phyloP scores from a whole-genome alignment of 1,284 basidiomycete species.

The Irpex rosettiformis region DNA sequence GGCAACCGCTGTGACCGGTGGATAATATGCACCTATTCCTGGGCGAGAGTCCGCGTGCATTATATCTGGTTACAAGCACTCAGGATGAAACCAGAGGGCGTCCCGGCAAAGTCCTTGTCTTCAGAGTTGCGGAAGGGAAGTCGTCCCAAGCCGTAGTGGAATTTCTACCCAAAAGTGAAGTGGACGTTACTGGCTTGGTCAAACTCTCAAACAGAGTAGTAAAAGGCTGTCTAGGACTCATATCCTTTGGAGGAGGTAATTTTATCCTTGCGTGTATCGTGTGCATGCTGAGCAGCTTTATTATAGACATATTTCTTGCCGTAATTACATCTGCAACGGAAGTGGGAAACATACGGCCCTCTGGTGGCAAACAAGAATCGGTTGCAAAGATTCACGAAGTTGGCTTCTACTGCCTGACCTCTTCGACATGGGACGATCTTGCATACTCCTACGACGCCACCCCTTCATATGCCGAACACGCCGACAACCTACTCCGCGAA shows the following conservation, averaged over 20 bases:
- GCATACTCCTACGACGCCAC: conserved; percentile 48
- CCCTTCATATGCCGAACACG: conserved; percentile 40
- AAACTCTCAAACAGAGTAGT: conserved; percentile 64
- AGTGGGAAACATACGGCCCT: conserved; percentile 74
- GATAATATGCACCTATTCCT: conserved; percentile 67
- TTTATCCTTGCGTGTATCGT: conserved; percentile 7
- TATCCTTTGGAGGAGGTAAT: conserved; percentile 65
- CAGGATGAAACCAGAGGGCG: conserved; percentile 59
- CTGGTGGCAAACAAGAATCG: conserved; percentile 51
- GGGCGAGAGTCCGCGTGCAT: conserved; percentile 55
- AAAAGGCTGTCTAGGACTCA: conserved; percentile 81
- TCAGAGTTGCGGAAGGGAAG: conserved; percentile 58
- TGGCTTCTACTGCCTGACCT: conserved; percentile 70
- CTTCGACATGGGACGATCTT: conserved; percentile 68
- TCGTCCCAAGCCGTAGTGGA: conserved; percentile 75
- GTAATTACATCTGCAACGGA: conserved; percentile 74
- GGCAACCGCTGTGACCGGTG: background rate
- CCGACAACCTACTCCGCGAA: conserved; percentile 47
- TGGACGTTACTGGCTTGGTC: conserved; percentile 62
- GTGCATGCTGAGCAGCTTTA: conserved; percentile 3
- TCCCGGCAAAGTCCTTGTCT: conserved; percentile 62
- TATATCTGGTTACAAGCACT: conserved; percentile 69
- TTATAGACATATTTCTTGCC: conserved; percentile 74
- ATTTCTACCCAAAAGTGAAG: conserved; percentile 69
- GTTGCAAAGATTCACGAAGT: conserved; percentile 78